phyloP scores from a whole-genome alignment of 176 grass and related monocot genomes.

The Musa beccarii region DNA sequence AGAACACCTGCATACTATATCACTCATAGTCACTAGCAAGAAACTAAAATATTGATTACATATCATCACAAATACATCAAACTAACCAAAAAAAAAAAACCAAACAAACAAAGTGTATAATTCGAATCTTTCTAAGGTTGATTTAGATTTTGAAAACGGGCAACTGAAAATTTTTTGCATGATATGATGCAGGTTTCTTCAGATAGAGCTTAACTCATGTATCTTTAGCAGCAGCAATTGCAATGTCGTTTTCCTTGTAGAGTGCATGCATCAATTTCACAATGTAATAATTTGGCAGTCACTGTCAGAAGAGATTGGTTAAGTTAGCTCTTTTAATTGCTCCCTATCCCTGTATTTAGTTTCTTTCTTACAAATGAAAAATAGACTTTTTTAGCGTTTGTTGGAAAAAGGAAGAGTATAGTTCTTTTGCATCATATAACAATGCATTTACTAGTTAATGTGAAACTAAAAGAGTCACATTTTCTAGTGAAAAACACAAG shows the following conservation, averaged over 20 bases:
- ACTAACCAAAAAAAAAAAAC: background rate
- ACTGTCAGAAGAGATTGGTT: background rate
- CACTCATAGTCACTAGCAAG: background rate
- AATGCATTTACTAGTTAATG: background rate
- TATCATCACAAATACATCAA: background rate
- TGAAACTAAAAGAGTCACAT: background rate
- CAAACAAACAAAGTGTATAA: background rate
- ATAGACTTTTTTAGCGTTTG: no score
- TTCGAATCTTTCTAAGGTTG: no score
- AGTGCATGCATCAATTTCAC: background rate
- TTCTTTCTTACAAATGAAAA: no score
- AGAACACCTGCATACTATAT: conserved; percentile 54
- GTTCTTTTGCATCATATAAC: no score
- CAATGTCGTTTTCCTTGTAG: background rate
- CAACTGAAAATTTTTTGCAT: background rate
- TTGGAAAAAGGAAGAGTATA: no score
- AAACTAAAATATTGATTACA: conserved; percentile 8
- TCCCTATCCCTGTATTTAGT: background rate
- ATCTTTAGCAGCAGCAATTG: background rate
- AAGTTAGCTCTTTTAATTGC: background rate
- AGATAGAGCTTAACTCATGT: background rate
- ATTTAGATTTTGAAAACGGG: no score
- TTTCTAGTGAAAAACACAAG: background rate
- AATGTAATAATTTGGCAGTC: background rate
- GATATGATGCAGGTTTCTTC: background rate